Base-by-base conservation (phyloP, 208 protist genomes). In the Endotrypanum monterogeii region DNA sequence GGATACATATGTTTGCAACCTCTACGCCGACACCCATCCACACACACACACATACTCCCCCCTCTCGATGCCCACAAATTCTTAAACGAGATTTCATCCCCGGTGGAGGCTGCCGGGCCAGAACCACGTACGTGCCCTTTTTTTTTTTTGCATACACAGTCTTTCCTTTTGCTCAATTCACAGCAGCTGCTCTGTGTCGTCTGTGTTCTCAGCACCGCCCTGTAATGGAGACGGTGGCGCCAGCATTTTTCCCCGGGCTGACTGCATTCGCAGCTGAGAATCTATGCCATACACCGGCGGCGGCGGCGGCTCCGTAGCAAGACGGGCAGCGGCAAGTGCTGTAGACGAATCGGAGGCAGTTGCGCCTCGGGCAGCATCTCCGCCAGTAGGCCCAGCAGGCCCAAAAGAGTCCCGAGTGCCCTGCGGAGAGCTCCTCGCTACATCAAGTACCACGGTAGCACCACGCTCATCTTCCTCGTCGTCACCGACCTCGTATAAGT, bases 181-280 rank as follows among this genome's bases (percentile, higher is more conserved):
- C 65, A 73, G 44, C 20, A 83, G 4, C 16, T 79, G 67, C 30
- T 80, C 79, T 6, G 79, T 83, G 51, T 83, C 79, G 28, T 82
- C 77, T 44, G 82, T 86, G 30, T 69, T 83, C 58, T 86, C 78
- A 7, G 62, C 82, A 6, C 67, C 75, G 32, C 73, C 66, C 35
- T 83, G 71, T 39, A 83, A 61, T n/a, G 78, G 78, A 20, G 82
- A 81, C 8, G 82, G 78, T 9, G 82, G 82, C 0, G 82, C 82
- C n/a, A 85, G 44, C 82, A 85, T 85, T 67, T 76, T 73, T 11
- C 55, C 28, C 1, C 41, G 57, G 28, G 28, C 25, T 25, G 48
- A 54, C 61, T 61, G 68, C 39, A 30, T 25, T 12, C 41, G 23
- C 61, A 67, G 69, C 44, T 54, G 69, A 18, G 54, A 39, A 32